Percentiles rank a stretch among this genome's conserved stretches.
Evolutionary conservation across 2,329 filamentous ascomycete species (phyloP).

Genomic region (Hypoxylon sp.): DNA sequence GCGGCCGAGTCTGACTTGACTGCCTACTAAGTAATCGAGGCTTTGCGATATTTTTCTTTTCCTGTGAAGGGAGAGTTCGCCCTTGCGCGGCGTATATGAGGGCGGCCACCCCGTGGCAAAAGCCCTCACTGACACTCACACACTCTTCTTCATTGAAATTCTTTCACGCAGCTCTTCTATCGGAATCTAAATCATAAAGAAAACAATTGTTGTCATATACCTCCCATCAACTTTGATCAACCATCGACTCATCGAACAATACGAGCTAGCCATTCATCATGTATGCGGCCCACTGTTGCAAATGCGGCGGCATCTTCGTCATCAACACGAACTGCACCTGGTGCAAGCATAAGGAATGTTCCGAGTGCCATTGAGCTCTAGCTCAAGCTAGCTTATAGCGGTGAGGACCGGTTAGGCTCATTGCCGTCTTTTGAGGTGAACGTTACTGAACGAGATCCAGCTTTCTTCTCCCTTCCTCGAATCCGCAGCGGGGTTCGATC

Average conservation of each 20-base stretch:
- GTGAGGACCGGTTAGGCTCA: constrained; percentile 16
- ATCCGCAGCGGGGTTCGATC: constrained; percentile 14
- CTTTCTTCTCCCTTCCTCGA: constrained; percentile 14
- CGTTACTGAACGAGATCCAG: constrained; percentile 25
- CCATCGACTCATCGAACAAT: constrained; percentile 6
- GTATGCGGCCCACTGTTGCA: constrained; percentile 53
- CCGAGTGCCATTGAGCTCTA: constrained; percentile 46
- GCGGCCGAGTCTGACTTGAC: constrained; percentile 22
- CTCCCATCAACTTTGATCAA: neutral
- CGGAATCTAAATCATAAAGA: constrained; percentile 10
- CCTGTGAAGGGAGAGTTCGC: constrained; percentile 28
- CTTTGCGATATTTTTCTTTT: constrained; percentile 37
- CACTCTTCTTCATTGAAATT: constrained; percentile 1
- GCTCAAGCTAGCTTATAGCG: constrained; percentile 5
- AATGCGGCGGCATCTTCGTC: constrained; percentile 53
- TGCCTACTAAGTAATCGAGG: constrained; percentile 10
- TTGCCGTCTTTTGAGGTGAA: neutral
- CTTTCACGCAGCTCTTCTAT: constrained; percentile 6
- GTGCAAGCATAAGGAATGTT: constrained; percentile 54
- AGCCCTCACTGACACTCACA: constrained; percentile 4
- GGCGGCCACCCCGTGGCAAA: constrained; percentile 22
- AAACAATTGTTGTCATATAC: constrained; percentile 3
- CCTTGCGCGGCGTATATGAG: constrained; percentile 42
- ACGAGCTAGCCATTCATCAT: constrained; percentile 37
- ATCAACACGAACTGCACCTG: constrained; percentile 52